Percentiles rank a stretch among this genome's conserved stretches.
These are phyloP conservation scores for Saccharomycopsis malanga DNA, from an alignment of 805 yeast species.

Conservation along the genomic window DNA sequence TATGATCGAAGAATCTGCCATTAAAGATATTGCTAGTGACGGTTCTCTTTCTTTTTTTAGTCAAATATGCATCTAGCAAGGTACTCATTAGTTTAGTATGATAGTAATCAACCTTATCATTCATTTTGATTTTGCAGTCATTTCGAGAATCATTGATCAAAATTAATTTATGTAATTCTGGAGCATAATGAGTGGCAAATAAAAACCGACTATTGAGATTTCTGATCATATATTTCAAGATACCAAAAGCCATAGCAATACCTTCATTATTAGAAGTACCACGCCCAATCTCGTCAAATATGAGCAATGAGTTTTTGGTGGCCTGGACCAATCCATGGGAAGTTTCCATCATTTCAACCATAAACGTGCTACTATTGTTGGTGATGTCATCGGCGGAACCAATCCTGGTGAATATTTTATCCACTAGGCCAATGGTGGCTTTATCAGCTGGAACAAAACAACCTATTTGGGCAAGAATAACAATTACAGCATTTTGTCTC, in stretches of 20 bases:
- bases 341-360: constrained; percentile 90
- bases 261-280: constrained; percentile 88
- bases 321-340: constrained; percentile 60
- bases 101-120: constrained; percentile 23
- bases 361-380: constrained; percentile 78
- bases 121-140: constrained; percentile 25
- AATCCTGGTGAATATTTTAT: constrained; percentile 70
- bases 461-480: constrained; percentile 68
- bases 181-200: constrained; percentile 87
- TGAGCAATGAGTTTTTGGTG: constrained; percentile 60
- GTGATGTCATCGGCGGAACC: constrained; percentile 81
- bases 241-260: constrained; percentile 74
- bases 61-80: constrained; percentile 10
- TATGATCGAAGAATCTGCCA: constrained; percentile 39
- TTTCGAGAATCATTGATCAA: constrained; percentile 25
- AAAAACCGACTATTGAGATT: constrained; percentile 60
- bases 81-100: constrained; percentile 16
- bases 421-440: constrained; percentile 67
- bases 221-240: constrained; percentile 48
- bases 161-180: constrained; percentile 41
- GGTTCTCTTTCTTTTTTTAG: constrained; percentile 3
- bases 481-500: constrained; percentile 64
- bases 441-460: constrained; percentile 60
- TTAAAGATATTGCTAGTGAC: constrained; percentile 12
- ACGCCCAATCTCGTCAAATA: constrained; percentile 83